Base-by-base conservation (phyloP, 1,284 basidiomycete species). In the Sporisorium reilianum region DNA sequence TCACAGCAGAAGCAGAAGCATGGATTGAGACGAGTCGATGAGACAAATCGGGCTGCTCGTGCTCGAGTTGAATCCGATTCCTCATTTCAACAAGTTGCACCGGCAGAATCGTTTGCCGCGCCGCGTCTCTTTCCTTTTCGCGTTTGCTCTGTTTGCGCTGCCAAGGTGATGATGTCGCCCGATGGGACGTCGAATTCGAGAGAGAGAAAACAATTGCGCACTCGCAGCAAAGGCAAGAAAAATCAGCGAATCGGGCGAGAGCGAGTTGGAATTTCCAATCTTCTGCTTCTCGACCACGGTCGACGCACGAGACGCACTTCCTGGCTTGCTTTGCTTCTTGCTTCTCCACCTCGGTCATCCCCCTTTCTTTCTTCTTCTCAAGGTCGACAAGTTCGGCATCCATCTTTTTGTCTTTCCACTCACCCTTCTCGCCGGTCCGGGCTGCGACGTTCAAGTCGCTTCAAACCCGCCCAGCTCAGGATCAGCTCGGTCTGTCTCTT, bases 341-440 rank as follows among this genome's bases (percentile, higher is more conserved):
- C 30, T 50, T 52, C 56, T 46, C 55, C 56, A 62, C 64, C 50
- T 61, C 58, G 46, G 53, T 53, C 46, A 54, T 16, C 32, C 38
- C 12, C 23, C 23, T 45, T 26, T 30, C 28, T 30, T n/a, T 8
- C 49, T 7, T 30, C 54, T 11, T 5, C 34, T 18, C 14, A 22
- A 2, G 18, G 26, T 16, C 36, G 18, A 34, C 41, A 11, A 18
- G 22, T 5, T 32, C 18, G 26, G 11, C 40, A 45, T 40, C 46
- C 49, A 32, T 10, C 4, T 28, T 48, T 48, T 10, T 3, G 3
- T n/a, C 28, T 9, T 20, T 20, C 26, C 3, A 6, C n/a, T 8
- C 38, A 20, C 5, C 26, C 3, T 28, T 48, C 4, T 20, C 11
- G n/a, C 46, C n/a, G 28, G n/a, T 20, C 3, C n/a, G n/a, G 9